Conservation (phyloP, 805 yeast genomes). For the Metschnikowia matae region DNA sequence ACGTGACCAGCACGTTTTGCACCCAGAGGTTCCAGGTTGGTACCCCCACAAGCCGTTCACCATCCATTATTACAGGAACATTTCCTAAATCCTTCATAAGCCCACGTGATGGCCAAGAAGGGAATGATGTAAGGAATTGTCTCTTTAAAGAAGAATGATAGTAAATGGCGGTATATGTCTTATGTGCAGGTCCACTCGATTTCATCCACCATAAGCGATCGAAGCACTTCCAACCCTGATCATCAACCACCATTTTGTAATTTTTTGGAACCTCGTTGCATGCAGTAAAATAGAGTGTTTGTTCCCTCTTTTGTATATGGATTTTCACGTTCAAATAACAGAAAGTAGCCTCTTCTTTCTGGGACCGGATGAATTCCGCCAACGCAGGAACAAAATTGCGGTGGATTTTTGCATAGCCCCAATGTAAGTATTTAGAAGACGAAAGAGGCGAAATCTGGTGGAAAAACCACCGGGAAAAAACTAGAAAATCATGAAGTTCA, state of each 20-base stretch:
- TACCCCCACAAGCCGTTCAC: neutral
- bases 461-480: slow-evolving; percentile 30
- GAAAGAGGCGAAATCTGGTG: slow-evolving; percentile 25
- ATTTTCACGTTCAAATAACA: slow-evolving; percentile 1
- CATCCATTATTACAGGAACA: slow-evolving; percentile 1
- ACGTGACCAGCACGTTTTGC: neutral
- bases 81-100: neutral
- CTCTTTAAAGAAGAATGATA: neutral
- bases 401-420: slow-evolving; percentile 38
- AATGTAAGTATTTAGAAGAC: slow-evolving; percentile 33
- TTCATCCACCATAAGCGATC: slow-evolving; percentile 17
- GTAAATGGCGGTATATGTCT: neutral
- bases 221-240: slow-evolving; percentile 8
- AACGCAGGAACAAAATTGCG: slow-evolving; percentile 26
- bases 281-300: neutral
- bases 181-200: neutral
- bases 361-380: neutral
- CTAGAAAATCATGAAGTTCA: slow-evolving; percentile 9
- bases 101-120: neutral
- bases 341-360: neutral
- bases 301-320: neutral
- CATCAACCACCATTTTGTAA: neutral
- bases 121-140: slow-evolving; percentile 2
- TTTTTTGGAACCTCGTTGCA: neutral
- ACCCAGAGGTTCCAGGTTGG: slow-evolving; percentile 1